Base-by-base conservation (phyloP, 768 basidiomycete species). In the Kwoniella botswanensis region DNA sequence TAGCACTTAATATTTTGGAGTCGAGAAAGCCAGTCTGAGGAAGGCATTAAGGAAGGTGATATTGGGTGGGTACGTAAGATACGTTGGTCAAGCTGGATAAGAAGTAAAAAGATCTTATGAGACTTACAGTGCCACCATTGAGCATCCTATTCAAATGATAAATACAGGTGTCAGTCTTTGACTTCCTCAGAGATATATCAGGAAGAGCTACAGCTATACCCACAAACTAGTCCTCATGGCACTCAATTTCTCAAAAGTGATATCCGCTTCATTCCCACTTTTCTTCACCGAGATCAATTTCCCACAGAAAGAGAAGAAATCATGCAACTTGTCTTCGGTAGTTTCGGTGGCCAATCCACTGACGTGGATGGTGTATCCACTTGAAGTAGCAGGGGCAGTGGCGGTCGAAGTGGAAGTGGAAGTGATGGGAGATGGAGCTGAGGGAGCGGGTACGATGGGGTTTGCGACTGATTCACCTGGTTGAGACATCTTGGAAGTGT, bases 191-290 rank as follows among this genome's bases (percentile, higher is more conserved):
- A 6, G 7, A 35, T 35, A 26, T 26, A 26, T 26, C 26, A 26
- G 26, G 17, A 59, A 18, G 35, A 60, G 58, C 15, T 7, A 35
- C 9, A 29, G 21, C 35, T 35, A 13, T 18, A 74, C 77, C 69
- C 65, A 78, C 76, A 76, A 61, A 52, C 68, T 65, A 22, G 76
- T 74, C 22, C 69, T 59, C 72, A 71, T 76, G 3, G 76, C 73
- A 24, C 74, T 73, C 65, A 83, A 81, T 82, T 95, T 97, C 82
- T 92, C 91, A 78, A 97, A 98, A 62, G 88, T 84, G 74, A 98
- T 88, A 35, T 86, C 86, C n/a, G 94, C 95, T 15, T 72, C 68
- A 58, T 57, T 72, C 13, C 75, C 82, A 13, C 79, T 82, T 62
- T 84, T 85, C 15, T 82, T 83, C 61, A 85, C 83, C 43, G 73